Conservation (phyloP, 345 rosid genomes). For the Triadica sebifera region DNA sequence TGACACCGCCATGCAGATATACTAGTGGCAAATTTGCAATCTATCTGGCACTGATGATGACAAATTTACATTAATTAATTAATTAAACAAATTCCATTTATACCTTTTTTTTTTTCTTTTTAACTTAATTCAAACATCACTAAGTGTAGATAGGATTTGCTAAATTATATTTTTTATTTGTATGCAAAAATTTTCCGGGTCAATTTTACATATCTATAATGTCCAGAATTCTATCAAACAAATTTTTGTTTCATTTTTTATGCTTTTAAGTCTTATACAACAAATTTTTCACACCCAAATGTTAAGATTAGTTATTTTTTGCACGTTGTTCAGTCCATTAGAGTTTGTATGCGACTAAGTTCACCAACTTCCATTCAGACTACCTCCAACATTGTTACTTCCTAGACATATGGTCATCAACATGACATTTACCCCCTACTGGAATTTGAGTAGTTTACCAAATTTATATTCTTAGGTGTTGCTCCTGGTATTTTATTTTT, state of each 20-base stretch:
- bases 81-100: too few relatives aligned
- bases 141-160: not conserved
- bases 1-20: too few relatives aligned
- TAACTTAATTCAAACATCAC: too few relatives aligned
- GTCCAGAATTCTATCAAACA: not conserved
- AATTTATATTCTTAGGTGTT: not conserved
- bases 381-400: not conserved
- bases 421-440: not conserved
- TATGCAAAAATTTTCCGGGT: too few relatives aligned
- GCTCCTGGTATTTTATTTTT: not conserved
- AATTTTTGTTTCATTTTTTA: not conserved
- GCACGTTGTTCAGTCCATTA: not conserved
- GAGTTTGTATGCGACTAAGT: not conserved
- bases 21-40: too few relatives aligned
- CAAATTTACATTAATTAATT: too few relatives aligned
- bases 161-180: too few relatives aligned
- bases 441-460: too few relatives aligned
- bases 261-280: not conserved
- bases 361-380: not conserved
- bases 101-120: too few relatives aligned
- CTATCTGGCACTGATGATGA: too few relatives aligned
- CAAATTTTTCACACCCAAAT: not conserved
- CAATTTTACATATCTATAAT: not conserved
- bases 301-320: not conserved
- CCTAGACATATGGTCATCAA: not conserved